Evolutionary conservation across 2,329 filamentous ascomycete genomes (phyloP), one percentile per base, ranked within the genome.

Genomic region (Sclerotinia trifoliorum): DNA sequence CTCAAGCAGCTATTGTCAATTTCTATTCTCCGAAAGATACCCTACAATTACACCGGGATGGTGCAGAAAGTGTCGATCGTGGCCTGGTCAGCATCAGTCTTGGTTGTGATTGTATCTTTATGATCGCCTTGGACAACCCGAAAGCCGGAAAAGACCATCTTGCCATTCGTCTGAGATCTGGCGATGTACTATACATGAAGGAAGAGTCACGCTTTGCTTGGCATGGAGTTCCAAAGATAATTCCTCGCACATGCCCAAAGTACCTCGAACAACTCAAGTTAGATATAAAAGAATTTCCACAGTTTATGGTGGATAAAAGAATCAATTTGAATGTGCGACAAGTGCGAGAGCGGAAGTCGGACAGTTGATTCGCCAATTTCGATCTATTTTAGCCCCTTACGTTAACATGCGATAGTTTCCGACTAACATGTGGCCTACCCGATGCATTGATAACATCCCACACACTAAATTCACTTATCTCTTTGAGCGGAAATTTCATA

Each of bases 291-390:
- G 82, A 83, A 52, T 97, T 93, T 92, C 85, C 83, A 73, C 92
- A 91, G 1, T 98, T 94, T 94, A 94, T 98, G 91, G 81, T 81
- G 70, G 87, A 86, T 60, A 97, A 97, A 80, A 84, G 94, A 71
- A 88, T 98, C 74, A 98, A 98, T 78, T 77, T 98, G 60, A 98
- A 98, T 78, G 91, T 97, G 13, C 84, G 94, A 71, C 94, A 98
- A 80, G 96, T 97, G 90, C 86, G 82, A 75, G 85, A 72, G 52
- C 65, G 56, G 35, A 51, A 52, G 11, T 44, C 17, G 44, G 35
- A n/a, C 19, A 11, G 17, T 51, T 29, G 35, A 55, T 64, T 46
- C 49, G 51, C 49, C 44, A 62, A 62, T 62, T 1, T 49, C 19
- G 19, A 39, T 7, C 5, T 51, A 39, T 7, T 5, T 51, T 51